A percentile compares a stretch with the other conserved stretches of the same genome.
These are phyloP conservation scores for Zygosaccharomyces bailii DNA, from an alignment of 805 yeast species.

Conservation along the genomic window DNA sequence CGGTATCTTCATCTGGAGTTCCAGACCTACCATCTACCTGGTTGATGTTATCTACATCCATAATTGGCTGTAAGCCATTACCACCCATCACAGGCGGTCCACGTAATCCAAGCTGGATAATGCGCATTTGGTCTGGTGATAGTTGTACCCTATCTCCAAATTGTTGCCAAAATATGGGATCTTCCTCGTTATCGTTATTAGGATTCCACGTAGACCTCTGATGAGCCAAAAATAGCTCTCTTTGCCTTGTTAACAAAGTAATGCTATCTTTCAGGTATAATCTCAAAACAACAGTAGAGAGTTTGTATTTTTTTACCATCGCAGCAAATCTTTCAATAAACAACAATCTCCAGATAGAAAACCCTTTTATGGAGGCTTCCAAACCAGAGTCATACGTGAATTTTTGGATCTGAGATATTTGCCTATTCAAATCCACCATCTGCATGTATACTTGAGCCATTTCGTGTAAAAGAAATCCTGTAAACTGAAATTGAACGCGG, in stretches of 20 bases:
- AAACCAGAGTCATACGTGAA: conserved; percentile 21
- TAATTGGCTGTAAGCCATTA: conserved; percentile 15
- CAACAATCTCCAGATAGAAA: conserved; percentile 30
- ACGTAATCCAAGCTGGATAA: conserved; percentile 27
- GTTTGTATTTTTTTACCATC: conserved; percentile 29
- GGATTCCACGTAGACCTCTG: conserved; percentile 24
- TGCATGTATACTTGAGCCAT: conserved; percentile 35
- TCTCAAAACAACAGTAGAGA: conserved; percentile 34
- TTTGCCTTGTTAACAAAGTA: conserved; percentile 33
- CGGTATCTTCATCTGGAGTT: conserved; percentile 31
- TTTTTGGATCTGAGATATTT: conserved; percentile 27
- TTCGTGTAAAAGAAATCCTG: conserved; percentile 35
- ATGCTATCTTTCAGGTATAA: conserved; percentile 35
- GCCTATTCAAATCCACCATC: conserved; percentile 34
- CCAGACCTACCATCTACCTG: conserved; percentile 25
- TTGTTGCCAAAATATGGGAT: conserved; percentile 16
- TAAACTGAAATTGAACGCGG: conserved; percentile 37
- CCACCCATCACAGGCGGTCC: conserved; percentile 17
- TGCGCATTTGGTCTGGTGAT: conserved; percentile 28
- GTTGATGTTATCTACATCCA: conserved; percentile 11
- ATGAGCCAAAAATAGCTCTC: conserved; percentile 32
- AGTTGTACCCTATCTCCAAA: conserved; percentile 20
- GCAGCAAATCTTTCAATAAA: conserved; percentile 29
- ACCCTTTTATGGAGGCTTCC: conserved; percentile 27
- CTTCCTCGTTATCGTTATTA: conserved; percentile 14